Evolutionary conservation across 129 eudicot genomes (phyloP).

Genomic region (Apium graveolens): DNA sequence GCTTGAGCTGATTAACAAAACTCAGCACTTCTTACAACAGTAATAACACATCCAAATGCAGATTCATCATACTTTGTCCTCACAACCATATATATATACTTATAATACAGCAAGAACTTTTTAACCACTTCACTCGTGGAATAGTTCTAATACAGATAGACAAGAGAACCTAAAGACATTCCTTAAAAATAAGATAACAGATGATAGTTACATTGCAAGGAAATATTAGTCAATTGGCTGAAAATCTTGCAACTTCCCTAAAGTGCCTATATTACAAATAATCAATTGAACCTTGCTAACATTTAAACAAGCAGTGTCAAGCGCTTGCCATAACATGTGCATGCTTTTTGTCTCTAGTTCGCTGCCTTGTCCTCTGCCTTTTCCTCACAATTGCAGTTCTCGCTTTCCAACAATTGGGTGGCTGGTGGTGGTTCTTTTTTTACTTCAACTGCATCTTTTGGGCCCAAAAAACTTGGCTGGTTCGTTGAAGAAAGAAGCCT

Average conservation of each 20-base stretch:
- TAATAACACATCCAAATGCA: too few relatives aligned
- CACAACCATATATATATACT: too few relatives aligned
- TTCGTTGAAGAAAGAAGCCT: slow-evolving; percentile 66
- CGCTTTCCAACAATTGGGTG: slow-evolving; percentile 38
- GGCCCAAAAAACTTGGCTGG: slow-evolving; percentile 57
- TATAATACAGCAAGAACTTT: too few relatives aligned
- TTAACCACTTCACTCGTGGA: too few relatives aligned
- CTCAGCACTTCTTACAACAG: too few relatives aligned
- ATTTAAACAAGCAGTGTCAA: background rate
- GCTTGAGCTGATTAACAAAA: too few relatives aligned
- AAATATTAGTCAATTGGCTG: background rate
- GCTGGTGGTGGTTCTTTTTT: slow-evolving; percentile 26
- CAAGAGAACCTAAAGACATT: background rate
- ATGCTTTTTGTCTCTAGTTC: slow-evolving; percentile 11
- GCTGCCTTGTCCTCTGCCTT: slow-evolving; percentile 11
- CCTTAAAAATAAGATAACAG: background rate
- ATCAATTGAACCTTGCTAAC: background rate
- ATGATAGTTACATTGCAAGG: background rate
- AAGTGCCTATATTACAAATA: background rate
- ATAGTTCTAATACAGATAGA: background rate
- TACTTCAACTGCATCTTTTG: slow-evolving; percentile 35
- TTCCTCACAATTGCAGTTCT: slow-evolving; percentile 12
- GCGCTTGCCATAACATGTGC: background rate
- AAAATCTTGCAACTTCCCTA: background rate
- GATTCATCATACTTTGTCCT: too few relatives aligned